Percentiles rank a stretch among this genome's conserved stretches.
These are phyloP conservation scores for Mucor mucedo DNA, from an alignment of 371 early-diverging fungal species.

Conservation along the genomic window DNA sequence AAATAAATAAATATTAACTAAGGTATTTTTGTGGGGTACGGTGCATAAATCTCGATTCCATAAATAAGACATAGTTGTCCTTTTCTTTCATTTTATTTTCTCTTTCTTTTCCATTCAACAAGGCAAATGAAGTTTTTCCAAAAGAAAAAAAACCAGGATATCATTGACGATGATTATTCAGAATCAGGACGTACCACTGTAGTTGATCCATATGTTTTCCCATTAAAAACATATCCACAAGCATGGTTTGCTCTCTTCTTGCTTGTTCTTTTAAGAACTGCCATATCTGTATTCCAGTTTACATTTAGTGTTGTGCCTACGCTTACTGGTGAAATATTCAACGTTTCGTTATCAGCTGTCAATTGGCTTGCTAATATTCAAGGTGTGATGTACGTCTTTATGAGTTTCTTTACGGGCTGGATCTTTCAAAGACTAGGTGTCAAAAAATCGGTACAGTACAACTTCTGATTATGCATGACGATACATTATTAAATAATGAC, in stretches of 20 bases:
- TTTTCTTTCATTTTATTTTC: conserved; percentile 5
- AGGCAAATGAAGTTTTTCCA: neutral
- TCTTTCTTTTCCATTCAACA: neutral
- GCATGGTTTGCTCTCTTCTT: conserved; percentile 44
- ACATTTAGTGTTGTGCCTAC: conserved; percentile 43
- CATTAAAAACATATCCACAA: conserved; percentile 41
- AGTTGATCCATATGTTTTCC: conserved; percentile 13
- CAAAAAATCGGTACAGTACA: conserved; percentile 38
- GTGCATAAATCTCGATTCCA: neutral
- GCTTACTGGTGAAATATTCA: conserved; percentile 31
- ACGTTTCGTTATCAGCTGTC: conserved; percentile 36
- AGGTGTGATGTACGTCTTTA: conserved; percentile 39
- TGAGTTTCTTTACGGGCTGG: conserved; percentile 45
- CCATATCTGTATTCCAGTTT: conserved; percentile 44
- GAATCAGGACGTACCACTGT: conserved; percentile 18
- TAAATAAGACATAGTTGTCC: neutral
- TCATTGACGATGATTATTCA: conserved; percentile 8
- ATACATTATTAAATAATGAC: neutral
- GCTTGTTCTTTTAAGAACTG: conserved; percentile 37
- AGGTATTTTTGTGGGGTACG: neutral
- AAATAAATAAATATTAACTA: neutral
- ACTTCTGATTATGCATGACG: neutral
- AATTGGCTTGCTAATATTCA: conserved; percentile 51
- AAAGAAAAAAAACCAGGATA: conserved; percentile 5
- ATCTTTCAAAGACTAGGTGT: conserved; percentile 43